Conservation (phyloP, 2,329 filamentous ascomycete genomes). For the Fusarium acutatum region DNA sequence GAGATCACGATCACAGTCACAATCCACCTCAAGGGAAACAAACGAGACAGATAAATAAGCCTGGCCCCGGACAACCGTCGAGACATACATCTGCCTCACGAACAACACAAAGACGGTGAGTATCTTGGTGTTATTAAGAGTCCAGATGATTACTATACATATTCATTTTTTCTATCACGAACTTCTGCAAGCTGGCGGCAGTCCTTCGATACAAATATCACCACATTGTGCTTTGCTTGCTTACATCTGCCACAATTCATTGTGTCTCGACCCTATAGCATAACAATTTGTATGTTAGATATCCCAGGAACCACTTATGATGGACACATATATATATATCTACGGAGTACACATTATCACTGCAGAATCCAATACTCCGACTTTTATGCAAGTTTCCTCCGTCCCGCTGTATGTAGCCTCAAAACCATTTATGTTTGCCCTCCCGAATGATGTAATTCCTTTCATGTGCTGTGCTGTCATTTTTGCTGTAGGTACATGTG, state of each 20-base stretch:
- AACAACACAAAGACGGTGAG: neutral
- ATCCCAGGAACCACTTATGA: neutral
- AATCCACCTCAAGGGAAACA: conserved; percentile 7
- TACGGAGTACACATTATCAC: no score
- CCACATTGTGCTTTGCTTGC: neutral
- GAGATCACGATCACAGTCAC: conserved; percentile 32
- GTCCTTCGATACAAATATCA: neutral
- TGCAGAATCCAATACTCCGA: neutral
- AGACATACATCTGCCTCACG: neutral
- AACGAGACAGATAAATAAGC: neutral
- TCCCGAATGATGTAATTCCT: conserved; percentile 36
- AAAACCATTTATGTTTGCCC: neutral
- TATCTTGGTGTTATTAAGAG: neutral
- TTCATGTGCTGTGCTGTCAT: neutral
- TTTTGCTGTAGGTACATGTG: conserved; percentile 28
- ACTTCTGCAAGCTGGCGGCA: neutral
- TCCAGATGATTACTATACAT: neutral
- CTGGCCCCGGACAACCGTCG: neutral
- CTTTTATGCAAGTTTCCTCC: neutral
- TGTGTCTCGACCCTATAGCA: neutral
- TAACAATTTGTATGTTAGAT: neutral
- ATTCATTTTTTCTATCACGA: neutral
- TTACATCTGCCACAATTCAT: neutral
- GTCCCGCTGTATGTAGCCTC: neutral
- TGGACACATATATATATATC: neutral